A percentile compares a stretch with the other conserved stretches of the same genome.
Evolutionary conservation across 2,329 filamentous ascomycete genomes (phyloP).

Genomic region (Graphilbum sp.): DNA sequence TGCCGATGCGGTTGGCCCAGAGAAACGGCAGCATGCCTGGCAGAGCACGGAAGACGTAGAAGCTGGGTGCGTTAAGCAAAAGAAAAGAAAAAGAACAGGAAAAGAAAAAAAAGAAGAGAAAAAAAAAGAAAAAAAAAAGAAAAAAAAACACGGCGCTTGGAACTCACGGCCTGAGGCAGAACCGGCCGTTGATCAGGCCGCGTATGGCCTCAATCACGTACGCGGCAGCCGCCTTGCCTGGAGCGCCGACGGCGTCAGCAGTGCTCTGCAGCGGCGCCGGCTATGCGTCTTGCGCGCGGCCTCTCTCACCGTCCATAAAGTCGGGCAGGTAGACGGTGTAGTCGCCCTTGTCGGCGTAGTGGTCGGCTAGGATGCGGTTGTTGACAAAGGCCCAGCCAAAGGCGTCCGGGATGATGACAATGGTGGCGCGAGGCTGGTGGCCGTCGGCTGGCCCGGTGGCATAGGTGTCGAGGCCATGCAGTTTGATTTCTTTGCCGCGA

Average conservation of each 20-base stretch:
- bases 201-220: constrained; percentile 16
- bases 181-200: constrained; percentile 10
- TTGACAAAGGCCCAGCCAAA: constrained; percentile 40
- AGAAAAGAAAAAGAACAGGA: too few species aligned
- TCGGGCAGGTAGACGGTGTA: constrained; percentile 38
- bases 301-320: constrained; percentile 30
- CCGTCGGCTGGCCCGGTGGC: constrained; percentile 21
- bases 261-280: too few species aligned
- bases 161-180: constrained; percentile 16
- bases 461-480: constrained; percentile 34
- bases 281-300: too few species aligned
- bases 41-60: constrained; percentile 12
- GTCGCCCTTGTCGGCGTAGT: constrained; percentile 31
- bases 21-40: constrained; percentile 17
- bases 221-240: constrained; percentile 16
- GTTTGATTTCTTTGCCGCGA: constrained; percentile 23
- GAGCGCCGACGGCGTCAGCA: too few species aligned
- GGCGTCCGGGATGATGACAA: constrained; percentile 37
- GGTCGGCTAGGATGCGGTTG: constrained; percentile 33
- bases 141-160: too few species aligned
- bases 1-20: constrained; percentile 14
- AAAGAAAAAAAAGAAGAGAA: too few species aligned
- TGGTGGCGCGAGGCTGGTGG: constrained; percentile 23
- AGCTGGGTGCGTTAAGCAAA: constrained; percentile 8
- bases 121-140: too few species aligned